Conservation (phyloP, 768 basidiomycete genomes). For the Trametes villosa region DNA sequence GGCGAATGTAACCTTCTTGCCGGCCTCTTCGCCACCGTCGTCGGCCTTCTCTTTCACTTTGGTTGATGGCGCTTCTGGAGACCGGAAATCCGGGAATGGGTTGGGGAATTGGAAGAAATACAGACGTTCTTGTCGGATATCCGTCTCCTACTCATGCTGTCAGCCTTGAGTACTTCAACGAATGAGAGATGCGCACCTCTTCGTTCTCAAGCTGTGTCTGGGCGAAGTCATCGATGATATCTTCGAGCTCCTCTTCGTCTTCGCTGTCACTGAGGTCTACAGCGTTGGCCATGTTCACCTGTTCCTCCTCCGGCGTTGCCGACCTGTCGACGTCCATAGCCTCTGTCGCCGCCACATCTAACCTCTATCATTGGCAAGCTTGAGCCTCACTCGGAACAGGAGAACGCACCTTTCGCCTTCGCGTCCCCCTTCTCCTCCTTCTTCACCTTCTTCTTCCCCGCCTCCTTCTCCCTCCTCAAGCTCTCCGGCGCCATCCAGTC, state of each 20-base stretch:
- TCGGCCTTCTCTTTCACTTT: conserved; percentile 22
- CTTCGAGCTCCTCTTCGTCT: conserved; percentile 79
- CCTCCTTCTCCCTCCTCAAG: conserved; percentile 48
- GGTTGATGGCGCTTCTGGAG: conserved; percentile 32
- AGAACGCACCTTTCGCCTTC: conserved; percentile 41
- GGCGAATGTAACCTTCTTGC: conserved; percentile 68
- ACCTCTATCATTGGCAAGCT: background rate
- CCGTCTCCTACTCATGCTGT: conserved; percentile 45
- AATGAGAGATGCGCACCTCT: conserved; percentile 40
- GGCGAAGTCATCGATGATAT: conserved; percentile 73
- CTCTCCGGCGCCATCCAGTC: conserved; percentile 91
- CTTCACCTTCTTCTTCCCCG: conserved; percentile 41
- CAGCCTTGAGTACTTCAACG: background rate
- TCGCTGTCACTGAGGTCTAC: conserved; percentile 76
- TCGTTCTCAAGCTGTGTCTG: conserved; percentile 39
- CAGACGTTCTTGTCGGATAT: conserved; percentile 63
- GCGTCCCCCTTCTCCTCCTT: conserved; percentile 43
- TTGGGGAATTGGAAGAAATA: conserved; percentile 92
- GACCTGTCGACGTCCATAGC: conserved; percentile 30
- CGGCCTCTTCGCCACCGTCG: conserved; percentile 26
- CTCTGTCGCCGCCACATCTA: conserved; percentile 24
- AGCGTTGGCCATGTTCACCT: conserved; percentile 58
- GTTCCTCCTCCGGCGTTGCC: conserved; percentile 23
- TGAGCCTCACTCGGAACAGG: background rate
- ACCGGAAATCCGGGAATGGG: conserved; percentile 77